A percentile compares a stretch with the other conserved stretches of the same genome.
Evolutionary conservation across 768 basidiomycete genomes (phyloP).

Genomic region (Phanerodontia chrysosporium): DNA sequence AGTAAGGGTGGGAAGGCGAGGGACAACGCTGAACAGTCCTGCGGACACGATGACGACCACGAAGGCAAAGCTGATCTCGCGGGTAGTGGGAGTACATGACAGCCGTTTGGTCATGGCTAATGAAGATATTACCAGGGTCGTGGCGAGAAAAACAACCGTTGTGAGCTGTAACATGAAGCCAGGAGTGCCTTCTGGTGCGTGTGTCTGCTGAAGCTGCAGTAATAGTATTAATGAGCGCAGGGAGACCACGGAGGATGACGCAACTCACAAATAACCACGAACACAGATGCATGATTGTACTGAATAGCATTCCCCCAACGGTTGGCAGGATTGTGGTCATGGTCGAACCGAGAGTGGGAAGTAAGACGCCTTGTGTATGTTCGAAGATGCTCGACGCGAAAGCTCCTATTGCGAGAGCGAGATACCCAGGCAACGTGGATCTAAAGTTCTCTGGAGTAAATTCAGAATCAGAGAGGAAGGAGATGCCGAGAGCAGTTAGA

Average conservation of each 20-base stretch:
- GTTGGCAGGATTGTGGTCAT: constrained; percentile 53
- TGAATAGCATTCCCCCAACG: constrained; percentile 59
- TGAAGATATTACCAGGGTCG: constrained; percentile 53
- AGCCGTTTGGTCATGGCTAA: constrained; percentile 46
- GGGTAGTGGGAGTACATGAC: constrained; percentile 47
- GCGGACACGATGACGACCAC: constrained; percentile 45
- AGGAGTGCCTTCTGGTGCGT: not conserved
- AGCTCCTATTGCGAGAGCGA: constrained; percentile 56
- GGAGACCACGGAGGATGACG: constrained; percentile 27
- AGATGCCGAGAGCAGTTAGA: constrained; percentile 44
- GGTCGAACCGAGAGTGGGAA: constrained; percentile 52
- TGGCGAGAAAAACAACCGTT: constrained; percentile 36
- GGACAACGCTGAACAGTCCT: constrained; percentile 51
- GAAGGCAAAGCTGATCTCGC: constrained; percentile 58
- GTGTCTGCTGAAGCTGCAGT: not conserved
- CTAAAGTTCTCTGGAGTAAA: constrained; percentile 39
- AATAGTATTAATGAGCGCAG: constrained; percentile 34
- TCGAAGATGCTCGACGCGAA: constrained; percentile 58
- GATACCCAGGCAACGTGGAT: constrained; percentile 58
- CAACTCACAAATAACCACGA: constrained; percentile 47
- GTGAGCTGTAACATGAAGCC: not conserved
- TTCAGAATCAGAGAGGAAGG: constrained; percentile 52
- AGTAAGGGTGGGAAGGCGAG: constrained; percentile 56
- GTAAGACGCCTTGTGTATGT: constrained; percentile 54
- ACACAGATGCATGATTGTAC: constrained; percentile 62